Evolutionary conservation across 768 basidiomycete genomes (phyloP).

Genomic region (Tylopilus felleus): DNA sequence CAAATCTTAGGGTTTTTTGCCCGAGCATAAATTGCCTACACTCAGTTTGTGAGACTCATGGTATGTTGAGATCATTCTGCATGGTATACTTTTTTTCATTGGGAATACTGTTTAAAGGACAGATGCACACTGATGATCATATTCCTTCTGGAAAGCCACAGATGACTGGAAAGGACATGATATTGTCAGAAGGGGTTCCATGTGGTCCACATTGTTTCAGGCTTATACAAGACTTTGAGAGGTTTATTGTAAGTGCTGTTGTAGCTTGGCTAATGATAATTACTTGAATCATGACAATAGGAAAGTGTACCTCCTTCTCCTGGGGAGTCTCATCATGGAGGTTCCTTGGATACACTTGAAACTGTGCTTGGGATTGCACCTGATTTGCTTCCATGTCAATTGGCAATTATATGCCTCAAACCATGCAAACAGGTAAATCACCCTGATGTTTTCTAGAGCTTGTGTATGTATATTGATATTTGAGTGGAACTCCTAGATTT

Average conservation of each 20-base stretch:
- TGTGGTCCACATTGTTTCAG: constrained; percentile 34
- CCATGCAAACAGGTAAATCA: constrained; percentile 44
- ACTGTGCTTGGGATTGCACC: constrained; percentile 43
- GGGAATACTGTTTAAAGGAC: background rate
- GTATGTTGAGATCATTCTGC: constrained; percentile 13
- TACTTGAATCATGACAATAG: constrained; percentile 1
- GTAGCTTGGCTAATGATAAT: fast-evolving
- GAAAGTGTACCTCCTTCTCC: constrained; percentile 23
- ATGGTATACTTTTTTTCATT: background rate
- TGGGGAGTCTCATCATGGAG: background rate
- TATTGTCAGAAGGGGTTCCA: constrained; percentile 26
- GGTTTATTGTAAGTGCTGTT: constrained; percentile 15
- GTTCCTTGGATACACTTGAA: constrained; percentile 24
- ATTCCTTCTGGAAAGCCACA: constrained; percentile 24
- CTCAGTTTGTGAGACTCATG: constrained; percentile 39
- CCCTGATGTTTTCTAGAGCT: no score
- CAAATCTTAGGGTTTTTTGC: constrained; percentile 39
- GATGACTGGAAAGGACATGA: constrained; percentile 22
- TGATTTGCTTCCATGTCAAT: constrained; percentile 46
- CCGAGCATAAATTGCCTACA: constrained; percentile 44
- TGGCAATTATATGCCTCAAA: constrained; percentile 46
- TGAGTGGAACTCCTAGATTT: constrained; percentile 7
- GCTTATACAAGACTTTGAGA: constrained; percentile 23
- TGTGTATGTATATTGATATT: background rate
- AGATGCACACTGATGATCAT: background rate